These are phyloP conservation scores for Tolypocladium amazonense DNA, from an alignment of 2,329 filamentous ascomycete species.

Conservation along the genomic window DNA sequence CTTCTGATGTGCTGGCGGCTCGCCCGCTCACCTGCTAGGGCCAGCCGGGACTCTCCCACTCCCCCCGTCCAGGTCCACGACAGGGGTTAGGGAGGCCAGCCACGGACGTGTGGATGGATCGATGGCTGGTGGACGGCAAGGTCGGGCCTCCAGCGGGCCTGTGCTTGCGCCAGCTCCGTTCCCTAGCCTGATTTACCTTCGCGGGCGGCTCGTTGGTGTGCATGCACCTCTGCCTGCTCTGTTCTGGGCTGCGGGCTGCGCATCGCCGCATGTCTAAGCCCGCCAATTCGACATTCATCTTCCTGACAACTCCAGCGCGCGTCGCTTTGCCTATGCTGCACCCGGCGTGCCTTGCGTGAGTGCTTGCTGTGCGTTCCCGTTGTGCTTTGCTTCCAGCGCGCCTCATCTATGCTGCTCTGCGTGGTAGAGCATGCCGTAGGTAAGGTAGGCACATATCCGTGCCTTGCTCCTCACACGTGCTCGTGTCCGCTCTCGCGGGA, in stretches of 20 bases:
- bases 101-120: not conserved
- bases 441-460: not conserved
- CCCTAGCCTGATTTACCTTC: not conserved
- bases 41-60: not conserved
- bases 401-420: not conserved
- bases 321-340: not conserved
- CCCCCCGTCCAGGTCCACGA: not conserved
- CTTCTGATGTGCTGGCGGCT: constrained; percentile 3
- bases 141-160: constrained; percentile 1
- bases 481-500: not conserved
- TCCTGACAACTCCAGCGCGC: not conserved
- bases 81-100: not conserved
- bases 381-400: not conserved
- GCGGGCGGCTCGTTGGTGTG: not conserved
- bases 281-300: not conserved
- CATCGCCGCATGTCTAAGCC: not conserved
- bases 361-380: not conserved
- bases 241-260: not conserved
- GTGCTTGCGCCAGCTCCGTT: not conserved
- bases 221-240: not conserved
- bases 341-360: not conserved
- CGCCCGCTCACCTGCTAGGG: not conserved
- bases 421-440: not conserved
- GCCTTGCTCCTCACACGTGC: not conserved
- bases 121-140: not conserved